Evolutionary conservation across 306 rosid species (phyloP).

Genomic region (Pterocarpus macrocarpus): DNA sequence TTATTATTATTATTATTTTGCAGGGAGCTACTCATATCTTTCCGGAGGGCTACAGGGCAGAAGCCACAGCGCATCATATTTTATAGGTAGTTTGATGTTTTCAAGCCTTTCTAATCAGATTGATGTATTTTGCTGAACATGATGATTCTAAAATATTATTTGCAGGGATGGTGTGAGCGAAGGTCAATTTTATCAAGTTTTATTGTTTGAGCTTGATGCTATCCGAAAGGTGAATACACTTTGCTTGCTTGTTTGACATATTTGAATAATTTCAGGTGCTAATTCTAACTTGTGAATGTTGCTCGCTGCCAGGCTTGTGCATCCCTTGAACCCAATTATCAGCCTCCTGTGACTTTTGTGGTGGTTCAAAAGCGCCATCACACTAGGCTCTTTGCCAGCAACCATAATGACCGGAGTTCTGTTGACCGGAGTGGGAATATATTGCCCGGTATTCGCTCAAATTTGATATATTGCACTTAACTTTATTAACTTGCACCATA

Average conservation of each 20-base stretch:
- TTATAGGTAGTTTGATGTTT: slow-evolving; percentile 63
- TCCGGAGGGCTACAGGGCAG: slow-evolving; percentile 95
- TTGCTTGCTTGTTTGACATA: background rate
- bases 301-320: slow-evolving; percentile 76
- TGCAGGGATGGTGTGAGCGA: slow-evolving; percentile 98
- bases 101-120: background rate
- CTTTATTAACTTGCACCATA: background rate
- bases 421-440: slow-evolving; percentile 93
- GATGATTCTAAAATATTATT: slow-evolving; percentile 8
- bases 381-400: slow-evolving; percentile 88
- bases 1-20: background rate
- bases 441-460: slow-evolving; percentile 71
- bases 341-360: slow-evolving; percentile 97
- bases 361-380: slow-evolving; percentile 99
- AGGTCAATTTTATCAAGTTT: slow-evolving; percentile 95
- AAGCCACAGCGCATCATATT: slow-evolving; percentile 96
- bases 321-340: slow-evolving; percentile 91
- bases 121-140: background rate
- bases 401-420: slow-evolving; percentile 69
- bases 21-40: slow-evolving; percentile 95
- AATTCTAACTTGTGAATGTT: background rate
- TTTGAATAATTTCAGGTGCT: background rate
- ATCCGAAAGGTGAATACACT: slow-evolving; percentile 72
- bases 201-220: slow-evolving; percentile 94
- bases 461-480: background rate